Evolutionary conservation across 148 eudicot species (phyloP).

Genomic region (Vaccinium darrowii): DNA sequence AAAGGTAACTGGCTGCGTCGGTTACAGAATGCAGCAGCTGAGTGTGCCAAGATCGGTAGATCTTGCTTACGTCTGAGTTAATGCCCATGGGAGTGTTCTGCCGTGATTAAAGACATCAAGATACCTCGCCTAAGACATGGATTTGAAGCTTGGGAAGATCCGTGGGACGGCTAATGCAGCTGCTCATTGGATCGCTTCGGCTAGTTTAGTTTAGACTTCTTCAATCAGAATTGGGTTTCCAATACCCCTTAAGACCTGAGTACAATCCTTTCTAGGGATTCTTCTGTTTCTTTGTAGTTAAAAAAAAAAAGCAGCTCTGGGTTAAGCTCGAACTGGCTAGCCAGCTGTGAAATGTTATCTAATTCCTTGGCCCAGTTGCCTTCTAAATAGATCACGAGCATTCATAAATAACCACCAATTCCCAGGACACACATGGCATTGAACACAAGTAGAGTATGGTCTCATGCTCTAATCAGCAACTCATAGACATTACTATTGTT

Average conservation of each 20-base stretch:
- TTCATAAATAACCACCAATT: background rate
- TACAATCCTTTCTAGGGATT: background rate
- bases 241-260: background rate
- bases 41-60: background rate
- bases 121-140: background rate
- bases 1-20: background rate
- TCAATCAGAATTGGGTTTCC: background rate
- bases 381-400: background rate
- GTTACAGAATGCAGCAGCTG: background rate
- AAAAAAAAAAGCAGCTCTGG: no score
- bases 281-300: background rate
- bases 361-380: background rate
- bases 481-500: slow-evolving; percentile 78
- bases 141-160: background rate
- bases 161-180: background rate
- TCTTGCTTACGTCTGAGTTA: background rate
- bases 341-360: background rate
- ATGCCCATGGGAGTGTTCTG: background rate
- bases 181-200: background rate
- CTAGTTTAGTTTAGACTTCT: background rate
- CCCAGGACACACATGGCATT: background rate
- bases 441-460: background rate
- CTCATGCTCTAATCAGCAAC: slow-evolving; percentile 67
- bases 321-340: background rate
- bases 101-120: background rate